Evolutionary conservation across 2,329 filamentous ascomycete species (phyloP), one percentile per base, ranked within the genome.

Genomic region (Teratosphaeria epicoccoides): DNA sequence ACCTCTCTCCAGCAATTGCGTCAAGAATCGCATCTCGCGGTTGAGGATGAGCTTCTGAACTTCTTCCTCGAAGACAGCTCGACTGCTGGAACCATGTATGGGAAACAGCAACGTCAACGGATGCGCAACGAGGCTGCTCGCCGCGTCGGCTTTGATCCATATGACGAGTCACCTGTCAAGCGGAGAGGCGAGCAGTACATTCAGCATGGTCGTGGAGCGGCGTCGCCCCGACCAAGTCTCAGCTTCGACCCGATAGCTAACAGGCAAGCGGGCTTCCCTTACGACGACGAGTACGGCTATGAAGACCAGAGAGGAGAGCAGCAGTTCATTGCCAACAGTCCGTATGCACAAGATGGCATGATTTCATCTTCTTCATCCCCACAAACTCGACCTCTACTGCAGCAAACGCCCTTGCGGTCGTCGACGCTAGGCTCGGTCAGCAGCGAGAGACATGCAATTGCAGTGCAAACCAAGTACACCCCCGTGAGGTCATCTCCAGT

Each of bases 1-100:
- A 84, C 86, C 4, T 88, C 88, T 22, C 79, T 95, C 12, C 90
- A 95, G 65, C 88, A 95, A 71, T 95, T 93, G 67, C 87, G 95
- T 65, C 90, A 96, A 73, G 79, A 82, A 40, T 89, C 87, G 0
- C 89, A 95, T 62, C 78, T 95, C n/a, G 81, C 88, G 6, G 93
- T 95, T 55, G 87, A 87, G 1, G 90, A 96, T 65, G 87, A 95
- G 61, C 81, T 95, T 2, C 75, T 95, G 40, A 88, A 85, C 49
- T 94, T 95, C 71, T 96, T 95, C 71, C 75, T 96, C 7, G 78
- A 81, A 55, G 83, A 86, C 60, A 80, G 77, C 10, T 79, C 80
- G 26, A 82, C 81, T 2, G 84, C 82, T 1, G 83, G 83, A 24
- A 80, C 81, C 1, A 82, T 82, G 2, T 75, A 76, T 4, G 49